Evolutionary conservation across 495 filamentous ascomycete species (phyloP), one percentile per base, ranked within the genome.

Genomic region (Neurospora sp.): DNA sequence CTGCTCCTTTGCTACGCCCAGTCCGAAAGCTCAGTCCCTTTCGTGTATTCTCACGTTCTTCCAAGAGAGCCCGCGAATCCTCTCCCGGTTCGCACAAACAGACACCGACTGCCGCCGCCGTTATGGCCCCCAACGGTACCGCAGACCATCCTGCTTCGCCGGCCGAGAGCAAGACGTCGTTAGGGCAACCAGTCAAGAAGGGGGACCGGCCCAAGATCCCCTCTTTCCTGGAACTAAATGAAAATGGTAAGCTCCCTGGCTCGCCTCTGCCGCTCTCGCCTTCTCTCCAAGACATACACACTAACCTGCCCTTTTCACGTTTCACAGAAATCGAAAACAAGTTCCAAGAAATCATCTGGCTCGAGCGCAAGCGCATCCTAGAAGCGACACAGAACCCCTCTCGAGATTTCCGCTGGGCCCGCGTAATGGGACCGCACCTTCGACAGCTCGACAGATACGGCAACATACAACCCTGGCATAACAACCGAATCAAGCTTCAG

Each of bases 401-500:
- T 20, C 84, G 77, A 80, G 86, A 75, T 74, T 85, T 81, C 88
- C 85, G 85, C 82, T 90, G 72, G 83, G 89, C 75, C 80, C 91
- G 77, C 74, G 74, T 77, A 79, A 84, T 73, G 79, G 87, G 70
- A 73, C 84, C 73, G 80, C 90, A 86, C 68, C 73, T 79, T 73
- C 79, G 83, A 80, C 69, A 80, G 75, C 75, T 92, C 69, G 94
- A 97, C 81, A 88, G 94, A 41, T 97, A 97, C 81, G 77, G 86
- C 69, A 96, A 98, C 78, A 91, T 98, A 59, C 90, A 93, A 72
- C 92, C 94, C 0, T 98, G 90, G 89, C 88, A 89, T 71, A 89
- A 92, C 78, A 94, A 94, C 75, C 93, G 96, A 1, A 85, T 99
- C 70, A 91, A 90, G 77, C 88, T 99, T 31, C 87, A 87, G 41